phyloP scores from a whole-genome alignment of 164 flowering plant genomes.

The Vitis rotundifolia region DNA sequence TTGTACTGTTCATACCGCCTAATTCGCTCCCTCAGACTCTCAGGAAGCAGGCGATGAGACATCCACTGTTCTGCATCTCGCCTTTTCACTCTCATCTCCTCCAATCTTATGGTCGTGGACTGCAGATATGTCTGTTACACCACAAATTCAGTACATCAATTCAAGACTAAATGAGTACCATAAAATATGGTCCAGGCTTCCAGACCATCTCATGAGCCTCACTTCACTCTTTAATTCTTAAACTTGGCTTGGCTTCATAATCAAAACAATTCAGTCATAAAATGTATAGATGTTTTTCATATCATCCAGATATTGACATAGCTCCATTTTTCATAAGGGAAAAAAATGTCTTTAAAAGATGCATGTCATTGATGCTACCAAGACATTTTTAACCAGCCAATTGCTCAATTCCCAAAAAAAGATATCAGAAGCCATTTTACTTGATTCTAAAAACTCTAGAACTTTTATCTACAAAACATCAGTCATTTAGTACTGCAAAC shows the following conservation, averaged over 20 bases:
- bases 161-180: background rate
- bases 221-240: background rate
- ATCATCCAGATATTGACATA: background rate
- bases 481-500: background rate
- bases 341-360: background rate
- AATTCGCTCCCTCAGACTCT: constrained; percentile 44
- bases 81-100: constrained; percentile 57
- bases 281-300: background rate
- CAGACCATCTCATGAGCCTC: background rate
- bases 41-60: constrained; percentile 56
- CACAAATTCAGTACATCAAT: constrained; percentile 3
- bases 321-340: background rate
- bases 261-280: background rate
- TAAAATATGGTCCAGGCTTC: background rate
- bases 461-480: background rate
- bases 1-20: constrained; percentile 51
- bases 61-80: constrained; percentile 59
- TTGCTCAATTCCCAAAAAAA: background rate
- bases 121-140: constrained; percentile 49
- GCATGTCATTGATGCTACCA: background rate
- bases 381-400: constrained; percentile 4
- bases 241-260: background rate
- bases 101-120: constrained; percentile 49
- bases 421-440: background rate
- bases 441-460: background rate